Conservation (phyloP, 495 filamentous ascomycete genomes). For the Lophiostoma macrostomum region DNA sequence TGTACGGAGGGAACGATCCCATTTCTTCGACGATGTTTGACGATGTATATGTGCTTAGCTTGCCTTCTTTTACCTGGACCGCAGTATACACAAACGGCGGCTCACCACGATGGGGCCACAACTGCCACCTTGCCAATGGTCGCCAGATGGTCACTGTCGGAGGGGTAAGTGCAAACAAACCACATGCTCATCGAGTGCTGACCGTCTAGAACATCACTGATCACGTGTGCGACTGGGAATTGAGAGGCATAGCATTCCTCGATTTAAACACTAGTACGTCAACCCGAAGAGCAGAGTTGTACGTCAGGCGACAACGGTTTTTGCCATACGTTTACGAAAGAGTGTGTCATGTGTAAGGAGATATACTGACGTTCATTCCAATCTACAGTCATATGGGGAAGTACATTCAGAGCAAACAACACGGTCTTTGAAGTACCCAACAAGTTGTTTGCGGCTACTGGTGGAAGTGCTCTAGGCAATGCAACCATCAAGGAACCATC, state of each 20-base stretch:
- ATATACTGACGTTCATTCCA: too few relatives aligned
- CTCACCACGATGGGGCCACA: conserved; percentile 41
- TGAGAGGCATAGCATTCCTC: conserved; percentile 39
- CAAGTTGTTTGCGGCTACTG: background rate
- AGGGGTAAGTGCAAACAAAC: conserved; percentile 26
- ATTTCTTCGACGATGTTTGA: conserved; percentile 46
- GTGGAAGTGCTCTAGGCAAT: conserved; percentile 8
- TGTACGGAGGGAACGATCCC: conserved; percentile 51
- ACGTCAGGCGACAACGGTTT: too few relatives aligned
- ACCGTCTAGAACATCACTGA: conserved; percentile 8
- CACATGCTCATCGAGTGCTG: background rate
- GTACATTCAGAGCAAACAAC: conserved; percentile 34
- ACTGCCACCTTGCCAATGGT: conserved; percentile 41
- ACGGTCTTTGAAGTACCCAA: conserved; percentile 37
- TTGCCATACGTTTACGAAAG: too few relatives aligned
- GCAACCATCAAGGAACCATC: conserved; percentile 19
- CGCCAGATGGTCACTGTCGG: conserved; percentile 47
- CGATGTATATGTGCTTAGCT: conserved; percentile 69
- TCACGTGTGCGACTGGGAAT: conserved; percentile 43
- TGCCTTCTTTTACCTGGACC: conserved; percentile 77
- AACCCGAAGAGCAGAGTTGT: too few relatives aligned
- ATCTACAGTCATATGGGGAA: conserved; percentile 45
- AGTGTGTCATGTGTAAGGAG: too few relatives aligned
- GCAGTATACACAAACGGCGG: conserved; percentile 47
- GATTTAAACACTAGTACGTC: conserved; percentile 39